Evolutionary conservation across 306 rosid genomes (phyloP).

Genomic region (Glycyrrhiza uralensis): DNA sequence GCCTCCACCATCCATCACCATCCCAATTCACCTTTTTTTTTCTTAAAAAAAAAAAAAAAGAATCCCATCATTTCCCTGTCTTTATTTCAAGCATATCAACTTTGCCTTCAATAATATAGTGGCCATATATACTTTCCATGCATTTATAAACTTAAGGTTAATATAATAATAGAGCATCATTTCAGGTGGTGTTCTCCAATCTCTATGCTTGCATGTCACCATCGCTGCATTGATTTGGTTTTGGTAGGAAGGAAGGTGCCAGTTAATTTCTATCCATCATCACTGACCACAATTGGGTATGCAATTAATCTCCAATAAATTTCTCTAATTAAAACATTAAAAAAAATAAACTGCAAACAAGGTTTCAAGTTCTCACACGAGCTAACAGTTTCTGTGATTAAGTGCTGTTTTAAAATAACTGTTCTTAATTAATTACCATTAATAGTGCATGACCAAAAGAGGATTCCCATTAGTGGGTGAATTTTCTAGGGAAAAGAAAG

Average conservation of each 20-base stretch:
- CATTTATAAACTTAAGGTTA: background rate
- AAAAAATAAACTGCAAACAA: no score
- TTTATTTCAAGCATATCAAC: background rate
- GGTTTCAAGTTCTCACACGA: no score
- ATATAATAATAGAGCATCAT: background rate
- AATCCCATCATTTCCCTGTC: background rate
- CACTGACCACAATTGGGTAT: background rate
- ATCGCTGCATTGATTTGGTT: conserved; percentile 12
- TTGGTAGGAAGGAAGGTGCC: background rate
- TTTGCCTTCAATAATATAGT: background rate
- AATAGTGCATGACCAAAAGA: background rate
- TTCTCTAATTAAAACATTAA: no score
- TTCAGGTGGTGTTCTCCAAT: background rate
- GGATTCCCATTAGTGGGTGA: background rate
- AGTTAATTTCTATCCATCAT: background rate
- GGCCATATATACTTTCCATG: background rate
- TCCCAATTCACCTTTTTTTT: conserved; percentile 8
- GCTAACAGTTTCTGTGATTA: no score
- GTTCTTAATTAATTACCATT: background rate
- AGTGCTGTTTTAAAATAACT: no score
- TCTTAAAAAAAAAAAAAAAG: background rate
- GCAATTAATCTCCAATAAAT: background rate
- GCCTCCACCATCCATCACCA: conserved; percentile 29
- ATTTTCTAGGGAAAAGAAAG: conserved; percentile 25
- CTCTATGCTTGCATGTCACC: background rate